Percentiles rank a stretch among this genome's conserved stretches.
Conservation (phyloP, 495 filamentous ascomycete genomes). For the Margaritispora aquatica region DNA sequence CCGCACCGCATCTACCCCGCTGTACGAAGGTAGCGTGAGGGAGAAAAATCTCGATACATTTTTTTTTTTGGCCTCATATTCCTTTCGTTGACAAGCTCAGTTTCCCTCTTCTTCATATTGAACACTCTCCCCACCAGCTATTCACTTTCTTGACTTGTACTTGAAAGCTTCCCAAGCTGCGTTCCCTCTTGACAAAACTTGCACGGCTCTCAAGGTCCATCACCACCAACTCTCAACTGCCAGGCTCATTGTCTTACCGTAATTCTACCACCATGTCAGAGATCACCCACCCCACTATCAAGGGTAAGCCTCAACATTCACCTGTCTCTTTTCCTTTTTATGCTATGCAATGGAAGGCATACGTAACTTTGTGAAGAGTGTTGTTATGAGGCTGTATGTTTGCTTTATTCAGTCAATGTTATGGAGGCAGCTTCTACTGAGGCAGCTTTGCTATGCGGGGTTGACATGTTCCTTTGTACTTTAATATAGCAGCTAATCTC, state of each 20-base stretch:
- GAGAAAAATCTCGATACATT: neutral
- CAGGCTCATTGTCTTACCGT: neutral
- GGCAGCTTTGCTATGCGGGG: no score
- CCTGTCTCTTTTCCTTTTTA: neutral
- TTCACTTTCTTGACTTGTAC: neutral
- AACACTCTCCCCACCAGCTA: neutral
- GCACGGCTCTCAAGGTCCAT: neutral
- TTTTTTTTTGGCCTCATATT: neutral
- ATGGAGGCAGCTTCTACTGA: no score
- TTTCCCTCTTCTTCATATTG: neutral
- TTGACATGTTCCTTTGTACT: neutral
- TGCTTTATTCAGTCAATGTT: no score
- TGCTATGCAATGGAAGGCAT: neutral
- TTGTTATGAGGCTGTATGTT: neutral
- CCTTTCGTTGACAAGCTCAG: neutral
- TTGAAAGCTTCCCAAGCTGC: neutral
- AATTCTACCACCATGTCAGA: slow-evolving; percentile 24
- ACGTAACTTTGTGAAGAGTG: neutral
- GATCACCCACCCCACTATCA: slow-evolving; percentile 56
- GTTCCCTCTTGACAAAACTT: slow-evolving; percentile 2
- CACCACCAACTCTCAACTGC: slow-evolving; percentile 8
- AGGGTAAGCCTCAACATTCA: slow-evolving; percentile 31
- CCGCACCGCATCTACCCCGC: neutral
- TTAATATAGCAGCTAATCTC: slow-evolving; percentile 1
- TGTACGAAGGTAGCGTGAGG: neutral